Base-by-base conservation (phyloP, 306 rosid genomes). In the Fagus sylvatica region DNA sequence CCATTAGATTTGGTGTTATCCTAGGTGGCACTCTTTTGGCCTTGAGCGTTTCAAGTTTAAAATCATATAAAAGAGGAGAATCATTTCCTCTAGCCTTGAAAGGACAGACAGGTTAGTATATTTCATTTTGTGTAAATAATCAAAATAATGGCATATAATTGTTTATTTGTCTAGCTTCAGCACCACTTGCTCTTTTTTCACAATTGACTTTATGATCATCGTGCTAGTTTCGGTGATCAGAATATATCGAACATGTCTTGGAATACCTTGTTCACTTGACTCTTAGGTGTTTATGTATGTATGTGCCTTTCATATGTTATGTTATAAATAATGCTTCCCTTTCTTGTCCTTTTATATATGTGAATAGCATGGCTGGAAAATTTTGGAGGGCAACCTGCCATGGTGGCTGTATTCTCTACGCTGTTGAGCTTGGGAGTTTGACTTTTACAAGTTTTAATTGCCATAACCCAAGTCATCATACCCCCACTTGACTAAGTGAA, bases 1-100 rank as follows among this genome's bases (percentile, higher is more conserved):
- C 93, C 62, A 79, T 96, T 83, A 90, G 99, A 86, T 96, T 96
- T 81, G 99, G 99, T 80, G 77, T 90, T 81, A 93, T 96, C 80
- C 88, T 93, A 53, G 99, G 99, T 61, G 93, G 91, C 78, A 53
- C 82, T 76, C 92, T 93, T 79, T 74, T 93, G 85, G 85, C 85
- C 71, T 79, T 93, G 53, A 91, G 99, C 81, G 54, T 93, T 84
- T 83, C 78, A 64, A 96, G 98, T 83, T 83, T 96, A 74, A 88
- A 55, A 86, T 72, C 93, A 73, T 85, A 85, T 69, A 91, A 80
- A 80, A 82, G 82, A 83, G 97, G 97, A 77, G 81, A 84, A 48
- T 56, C 82, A 53, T 82, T 84, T 81, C 83, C 93, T 70, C 79
- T 87, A 36, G 88, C 90, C 65, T 84, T 91, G 88, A 91, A 89